Base-by-base conservation (phyloP, 257 asterid genomes). In the Haberlea rhodopensis region DNA sequence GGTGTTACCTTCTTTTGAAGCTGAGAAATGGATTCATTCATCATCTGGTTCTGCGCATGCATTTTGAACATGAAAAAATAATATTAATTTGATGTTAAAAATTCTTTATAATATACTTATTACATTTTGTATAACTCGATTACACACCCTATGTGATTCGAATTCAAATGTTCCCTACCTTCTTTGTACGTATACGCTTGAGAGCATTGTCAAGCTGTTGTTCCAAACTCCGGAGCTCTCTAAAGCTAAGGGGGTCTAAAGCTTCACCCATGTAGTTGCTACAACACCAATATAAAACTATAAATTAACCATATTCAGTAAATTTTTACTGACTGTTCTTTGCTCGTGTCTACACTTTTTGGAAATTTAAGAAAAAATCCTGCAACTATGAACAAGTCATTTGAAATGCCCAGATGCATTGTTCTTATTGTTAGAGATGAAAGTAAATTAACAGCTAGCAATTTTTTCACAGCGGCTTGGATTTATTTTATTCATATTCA, bases 151-250 rank as follows among this genome's bases (percentile, higher is more conserved):
- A 13, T 40, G 48, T 13, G 19, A 43, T 43, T 43, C 46, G 8
- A 43, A 11, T 4, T 43, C 19, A 15, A 43, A 15, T 43, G 20
- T 5, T 4, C 51, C 19, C 16, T 56, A 80, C 95, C 89, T 82
- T 84, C 66, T 76, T 85, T 2, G 82, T 77, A 56, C 97, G 74
- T 46, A 85, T 78, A 69, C 95, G 81, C 74, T 78, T 90, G 21
- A 90, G 66, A 56, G 96, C 81, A 54, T 70, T 70, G 60, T 85
- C 90, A 40, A 90, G 82, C 70, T 90, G 96, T 72, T 79, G 95
- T 72, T 90, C 90, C 81, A 87, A 57, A 73, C 82, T 85, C 70
- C 84, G 97, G 61, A 90, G 95, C 81, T 90, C 95, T 68, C 90
- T 80, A 72, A 85, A 26, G 79, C 82, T 75, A 8, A 90, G 85